Evolutionary conservation across 331 rosid species (phyloP), one percentile per base, ranked within the genome.

Genomic region (Ulmus americana): DNA sequence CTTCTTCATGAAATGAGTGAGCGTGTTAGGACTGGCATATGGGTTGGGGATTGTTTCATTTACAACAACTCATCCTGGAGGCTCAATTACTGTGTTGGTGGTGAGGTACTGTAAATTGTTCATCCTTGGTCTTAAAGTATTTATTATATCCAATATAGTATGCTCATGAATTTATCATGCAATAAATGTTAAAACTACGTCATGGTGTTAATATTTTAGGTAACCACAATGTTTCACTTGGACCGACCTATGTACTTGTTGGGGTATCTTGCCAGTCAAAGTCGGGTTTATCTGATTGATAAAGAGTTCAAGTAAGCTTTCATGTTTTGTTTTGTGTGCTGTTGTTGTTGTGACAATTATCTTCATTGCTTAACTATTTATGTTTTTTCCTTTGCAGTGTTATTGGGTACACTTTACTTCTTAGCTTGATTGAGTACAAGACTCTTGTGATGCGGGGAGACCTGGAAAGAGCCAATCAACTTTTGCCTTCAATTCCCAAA

Each of bases 41-140:
- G 99, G 99, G 99, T 95, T 80, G 99, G 99, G 75, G 99, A 95
- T 86, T 95, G 99, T 72, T 95, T 95, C 84, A 95, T 95, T 78
- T 95, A 95, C 75, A 95, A 74, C 85, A 95, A 90, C 74, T 84
- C 97, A 55, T 90, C 99, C 51, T 87, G 97, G 99, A 87, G 97
- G 78, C 97, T 95, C 52, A 95, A 95, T 74, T 95, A 95, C 70
- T 95, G 96, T 75, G 96, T 95, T 77, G 99, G 99, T 76, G 99
- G 97, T 16, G 99, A 95, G 99, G 97, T 92, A 86, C 62, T 65
- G 68, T 15, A 5, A 61, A 64, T 58, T 6, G 75, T 50, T 56
- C 44, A 42, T 70, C 39, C 51, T 20, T 42, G 52, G 54, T 28
- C 28, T 10, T 47, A 39, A 58, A 38, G 8, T 51, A 8, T 53